Evolutionary conservation across 805 yeast genomes (phyloP).

Genomic region (Barnettozyma siamensis): DNA sequence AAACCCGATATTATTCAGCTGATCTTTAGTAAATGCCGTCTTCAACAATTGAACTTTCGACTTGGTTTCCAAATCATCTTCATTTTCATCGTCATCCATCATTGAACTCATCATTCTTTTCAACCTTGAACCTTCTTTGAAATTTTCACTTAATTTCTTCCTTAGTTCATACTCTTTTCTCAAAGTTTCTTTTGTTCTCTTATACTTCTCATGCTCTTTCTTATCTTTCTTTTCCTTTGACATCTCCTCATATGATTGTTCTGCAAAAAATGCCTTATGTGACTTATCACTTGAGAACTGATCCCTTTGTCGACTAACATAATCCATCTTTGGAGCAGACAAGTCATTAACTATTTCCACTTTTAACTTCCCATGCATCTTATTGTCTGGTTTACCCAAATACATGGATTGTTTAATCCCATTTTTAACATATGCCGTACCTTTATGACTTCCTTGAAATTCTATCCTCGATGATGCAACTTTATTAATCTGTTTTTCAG

Average conservation of each 20-base stretch:
- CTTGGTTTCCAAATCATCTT: slow-evolving; percentile 21
- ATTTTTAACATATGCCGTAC: slow-evolving; percentile 47
- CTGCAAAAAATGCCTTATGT: slow-evolving; percentile 46
- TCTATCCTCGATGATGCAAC: slow-evolving; percentile 68
- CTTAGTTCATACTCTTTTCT: slow-evolving; percentile 5
- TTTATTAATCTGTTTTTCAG: slow-evolving; percentile 48
- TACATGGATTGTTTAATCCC: slow-evolving; percentile 40
- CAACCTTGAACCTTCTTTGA: slow-evolving; percentile 25
- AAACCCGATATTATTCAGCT: slow-evolving; percentile 41
- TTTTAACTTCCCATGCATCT: slow-evolving; percentile 23
- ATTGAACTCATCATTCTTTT: slow-evolving; percentile 19
- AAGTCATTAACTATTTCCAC: slow-evolving; percentile 24
- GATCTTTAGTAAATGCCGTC: slow-evolving; percentile 35
- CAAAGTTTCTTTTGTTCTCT: slow-evolving; percentile 12
- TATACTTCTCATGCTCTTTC: slow-evolving; percentile 34
- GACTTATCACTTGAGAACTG: slow-evolving; percentile 37
- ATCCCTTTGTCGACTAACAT: slow-evolving; percentile 19
- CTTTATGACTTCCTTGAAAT: slow-evolving; percentile 53
- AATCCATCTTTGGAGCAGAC: slow-evolving; percentile 21
- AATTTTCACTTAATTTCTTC: slow-evolving; percentile 5
- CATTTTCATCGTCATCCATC: slow-evolving; percentile 10
- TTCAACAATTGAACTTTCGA: slow-evolving; percentile 27
- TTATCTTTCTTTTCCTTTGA: slow-evolving; percentile 27
- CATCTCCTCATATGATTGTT: slow-evolving; percentile 12
- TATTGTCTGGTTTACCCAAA: slow-evolving; percentile 28